These are phyloP conservation scores for Sugiyamaella smithiae DNA, from an alignment of 805 yeast species.

Conservation along the genomic window DNA sequence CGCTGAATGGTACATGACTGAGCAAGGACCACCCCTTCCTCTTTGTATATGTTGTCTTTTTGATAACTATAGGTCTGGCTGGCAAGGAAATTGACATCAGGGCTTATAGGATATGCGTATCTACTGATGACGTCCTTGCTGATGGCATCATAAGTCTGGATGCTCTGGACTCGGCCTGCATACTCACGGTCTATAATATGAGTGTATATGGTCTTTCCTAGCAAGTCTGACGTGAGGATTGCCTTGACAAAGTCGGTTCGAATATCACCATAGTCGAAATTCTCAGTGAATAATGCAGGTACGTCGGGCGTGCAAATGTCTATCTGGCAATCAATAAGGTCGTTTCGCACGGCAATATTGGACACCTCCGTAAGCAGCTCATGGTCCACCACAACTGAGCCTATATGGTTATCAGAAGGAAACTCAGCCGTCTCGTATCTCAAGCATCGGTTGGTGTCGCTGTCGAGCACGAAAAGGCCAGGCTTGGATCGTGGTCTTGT, in stretches of 20 bases:
- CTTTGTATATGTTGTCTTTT: constrained; percentile 84
- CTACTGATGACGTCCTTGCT: constrained; percentile 86
- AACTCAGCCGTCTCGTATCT: constrained; percentile 77
- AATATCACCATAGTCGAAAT: constrained; percentile 87
- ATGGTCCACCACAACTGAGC: constrained; percentile 65
- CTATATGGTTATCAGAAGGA: constrained; percentile 27
- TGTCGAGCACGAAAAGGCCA: constrained; percentile 80
- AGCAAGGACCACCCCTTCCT: constrained; percentile 81
- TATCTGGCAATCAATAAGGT: constrained; percentile 92
- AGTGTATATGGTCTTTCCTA: constrained; percentile 88
- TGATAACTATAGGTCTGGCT: constrained; percentile 77
- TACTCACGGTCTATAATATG: constrained; percentile 76
- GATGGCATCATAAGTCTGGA: constrained; percentile 90
- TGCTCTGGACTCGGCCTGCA: constrained; percentile 93
- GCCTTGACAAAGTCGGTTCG: constrained; percentile 89
- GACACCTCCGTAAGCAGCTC: constrained; percentile 72
- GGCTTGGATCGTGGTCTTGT: constrained; percentile 79
- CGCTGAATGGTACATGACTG: constrained; percentile 86
- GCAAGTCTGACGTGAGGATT: constrained; percentile 81
- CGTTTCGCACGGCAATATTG: constrained; percentile 78
- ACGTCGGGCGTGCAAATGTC: constrained; percentile 94
- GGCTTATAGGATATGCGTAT: constrained; percentile 89
- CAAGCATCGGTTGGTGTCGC: constrained; percentile 68
- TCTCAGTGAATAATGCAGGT: constrained; percentile 93
- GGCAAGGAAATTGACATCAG: constrained; percentile 74